Evolutionary conservation across 202 grass and related monocot genomes (phyloP), one percentile per base, ranked within the genome.

Genomic region (Zoysia matrella): DNA sequence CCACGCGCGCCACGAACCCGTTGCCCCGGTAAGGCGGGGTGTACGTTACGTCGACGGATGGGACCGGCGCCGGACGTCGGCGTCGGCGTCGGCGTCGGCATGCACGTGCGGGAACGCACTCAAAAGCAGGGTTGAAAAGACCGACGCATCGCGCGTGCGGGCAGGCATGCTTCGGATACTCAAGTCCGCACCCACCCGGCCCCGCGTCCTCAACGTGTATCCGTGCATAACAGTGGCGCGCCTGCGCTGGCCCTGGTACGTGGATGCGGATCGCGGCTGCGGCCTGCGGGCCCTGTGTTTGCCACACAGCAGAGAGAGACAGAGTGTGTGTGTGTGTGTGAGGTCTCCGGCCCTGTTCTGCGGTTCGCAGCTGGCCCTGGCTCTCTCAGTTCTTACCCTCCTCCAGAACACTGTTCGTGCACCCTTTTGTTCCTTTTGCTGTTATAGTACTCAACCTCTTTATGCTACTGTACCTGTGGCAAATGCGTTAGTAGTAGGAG

Each of bases 341-440:
- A 30, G 22, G 22, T 30, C 22, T 9, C 52, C 52, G n/a, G 67
- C 12, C 2, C 46, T 42, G 6, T 15, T 11, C 50, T 44, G 8
- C 46, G 7, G 14, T 12, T 11, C 64, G 11, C 18, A 39, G 51
- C 18, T 10, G 58, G 18, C 55, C n/a, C 47, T 51, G 5, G 8
- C 14, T 55, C 8, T 51, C 69, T 73, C 81, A 16, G 7, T 42
- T 83, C 72, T 57, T 60, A 41, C 75, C 81, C n/a, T 14, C 68
- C 16, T 22, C 6, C 15, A 58, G 15, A 14, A 7, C 41, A 10
- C 60, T 75, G 52, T 53, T 57, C 63, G 0, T 30, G 11, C 65
- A 7, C 65, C 12, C 43, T 16, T 67, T 66, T 4, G 60, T 80
- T 80, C 52, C 53, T 81, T 69, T 75, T 86, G 84, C 2, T 63